Conservation (phyloP, 192 early-diverging fungal species). For the Linnemannia hyalina region DNA sequence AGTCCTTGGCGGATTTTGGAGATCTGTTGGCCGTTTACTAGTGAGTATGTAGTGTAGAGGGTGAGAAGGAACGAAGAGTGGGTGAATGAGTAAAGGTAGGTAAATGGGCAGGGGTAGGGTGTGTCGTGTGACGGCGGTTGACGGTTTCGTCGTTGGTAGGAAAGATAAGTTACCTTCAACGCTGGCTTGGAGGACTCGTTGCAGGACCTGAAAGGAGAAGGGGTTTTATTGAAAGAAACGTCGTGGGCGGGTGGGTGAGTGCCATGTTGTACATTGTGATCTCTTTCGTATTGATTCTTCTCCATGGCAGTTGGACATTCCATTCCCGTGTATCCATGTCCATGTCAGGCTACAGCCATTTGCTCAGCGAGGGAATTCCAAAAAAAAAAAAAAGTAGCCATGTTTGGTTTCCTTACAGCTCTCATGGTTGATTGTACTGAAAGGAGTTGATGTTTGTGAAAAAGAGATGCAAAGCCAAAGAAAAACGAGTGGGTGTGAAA, state of each 20-base stretch:
- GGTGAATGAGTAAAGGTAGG: not conserved
- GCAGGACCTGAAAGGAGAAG: slow-evolving; percentile 37
- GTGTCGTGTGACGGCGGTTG: too few species aligned
- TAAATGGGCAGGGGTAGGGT: not conserved
- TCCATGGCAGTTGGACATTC: not conserved
- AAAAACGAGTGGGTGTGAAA: not conserved
- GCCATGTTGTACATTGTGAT: not conserved
- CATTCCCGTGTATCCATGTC: too few species aligned
- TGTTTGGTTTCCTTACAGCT: slow-evolving; percentile 19
- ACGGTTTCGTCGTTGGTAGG: too few species aligned
- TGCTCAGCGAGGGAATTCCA: too few species aligned
- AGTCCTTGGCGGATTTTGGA: slow-evolving; percentile 85
- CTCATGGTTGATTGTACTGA: slow-evolving; percentile 13
- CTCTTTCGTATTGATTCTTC: not conserved
- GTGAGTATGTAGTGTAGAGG: not conserved
- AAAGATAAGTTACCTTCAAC: slow-evolving; percentile 34
- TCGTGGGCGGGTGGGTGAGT: not conserved
- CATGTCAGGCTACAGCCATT: too few species aligned
- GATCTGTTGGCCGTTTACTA: slow-evolving; percentile 83
- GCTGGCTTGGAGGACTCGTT: slow-evolving; percentile 59
- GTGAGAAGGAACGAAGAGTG: not conserved
- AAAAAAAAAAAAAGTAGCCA: too few species aligned
- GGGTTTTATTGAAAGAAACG: not conserved
- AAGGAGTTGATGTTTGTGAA: not conserved
- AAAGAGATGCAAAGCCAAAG: not conserved